A percentile compares a stretch with the other conserved stretches of the same genome.
phyloP scores from a whole-genome alignment of 176 grass and related monocot species.

The Elaeis guineensis region DNA sequence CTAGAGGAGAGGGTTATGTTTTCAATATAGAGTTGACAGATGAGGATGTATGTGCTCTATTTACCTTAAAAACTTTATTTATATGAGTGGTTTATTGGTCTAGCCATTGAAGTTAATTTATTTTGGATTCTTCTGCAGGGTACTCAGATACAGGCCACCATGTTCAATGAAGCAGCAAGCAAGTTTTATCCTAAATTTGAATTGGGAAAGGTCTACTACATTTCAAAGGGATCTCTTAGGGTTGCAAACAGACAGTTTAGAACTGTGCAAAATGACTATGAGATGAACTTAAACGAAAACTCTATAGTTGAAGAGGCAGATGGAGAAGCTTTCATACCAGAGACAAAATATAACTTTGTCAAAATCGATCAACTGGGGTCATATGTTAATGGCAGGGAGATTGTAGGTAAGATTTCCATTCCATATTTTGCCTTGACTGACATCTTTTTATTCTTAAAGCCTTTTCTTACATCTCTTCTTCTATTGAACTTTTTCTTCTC shows the following conservation, averaged over 20 bases:
- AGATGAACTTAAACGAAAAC: constrained; percentile 86
- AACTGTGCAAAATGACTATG: constrained; percentile 93
- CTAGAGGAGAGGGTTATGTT: constrained; percentile 79
- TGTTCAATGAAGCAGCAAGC: constrained; percentile 87
- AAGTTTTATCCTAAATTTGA: constrained; percentile 84
- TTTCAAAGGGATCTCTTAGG: constrained; percentile 82
- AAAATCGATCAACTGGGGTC: constrained; percentile 78
- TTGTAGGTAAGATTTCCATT: constrained; percentile 49
- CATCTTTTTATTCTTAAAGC: not conserved
- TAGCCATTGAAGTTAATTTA: not conserved
- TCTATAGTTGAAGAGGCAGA: constrained; percentile 84
- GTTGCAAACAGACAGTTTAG: constrained; percentile 95
- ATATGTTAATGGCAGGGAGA: constrained; percentile 79
- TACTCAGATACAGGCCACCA: constrained; percentile 95
- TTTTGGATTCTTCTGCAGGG: constrained; percentile 36
- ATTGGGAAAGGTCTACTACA: constrained; percentile 87
- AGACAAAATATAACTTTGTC: constrained; percentile 69
- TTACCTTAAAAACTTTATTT: not conserved
- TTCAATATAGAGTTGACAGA: constrained; percentile 95
- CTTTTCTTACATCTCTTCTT: not conserved
- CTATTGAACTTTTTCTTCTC: not conserved
- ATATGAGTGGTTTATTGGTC: no score
- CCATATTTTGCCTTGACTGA: no score
- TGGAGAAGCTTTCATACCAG: constrained; percentile 68
- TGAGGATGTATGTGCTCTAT: constrained; percentile 71